phyloP scores from a whole-genome alignment of 2,329 filamentous ascomycete species.

The Paraphoma chrysanthemicola region DNA sequence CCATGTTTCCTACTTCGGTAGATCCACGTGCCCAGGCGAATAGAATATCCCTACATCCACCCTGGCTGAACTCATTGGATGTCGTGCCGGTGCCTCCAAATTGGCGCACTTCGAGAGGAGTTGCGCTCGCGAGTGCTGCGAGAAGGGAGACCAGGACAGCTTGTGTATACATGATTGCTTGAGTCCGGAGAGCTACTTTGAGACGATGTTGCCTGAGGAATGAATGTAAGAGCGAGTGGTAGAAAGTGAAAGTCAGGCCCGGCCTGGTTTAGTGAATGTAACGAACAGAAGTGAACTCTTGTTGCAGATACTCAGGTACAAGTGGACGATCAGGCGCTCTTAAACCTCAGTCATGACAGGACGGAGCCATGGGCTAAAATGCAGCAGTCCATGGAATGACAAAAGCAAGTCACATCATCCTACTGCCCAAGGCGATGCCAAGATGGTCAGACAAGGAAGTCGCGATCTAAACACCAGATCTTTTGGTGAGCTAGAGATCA shows the following conservation, averaged over 20 bases:
- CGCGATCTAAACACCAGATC: background rate
- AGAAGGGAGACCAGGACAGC: conserved; percentile 29
- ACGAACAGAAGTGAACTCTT: background rate
- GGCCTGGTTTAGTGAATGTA: background rate
- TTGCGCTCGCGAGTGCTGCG: conserved; percentile 25
- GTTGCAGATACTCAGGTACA: background rate
- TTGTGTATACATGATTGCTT: conserved; percentile 34
- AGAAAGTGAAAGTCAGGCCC: background rate
- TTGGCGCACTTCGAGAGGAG: conserved; percentile 35
- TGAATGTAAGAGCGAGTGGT: background rate
- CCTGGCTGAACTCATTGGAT: conserved; percentile 49
- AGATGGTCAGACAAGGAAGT: background rate
- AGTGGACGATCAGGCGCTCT: background rate
- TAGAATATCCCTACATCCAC: conserved; percentile 52
- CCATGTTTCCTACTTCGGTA: conserved; percentile 58
- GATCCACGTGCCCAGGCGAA: conserved; percentile 60
- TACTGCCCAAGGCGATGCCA: conserved; percentile 4
- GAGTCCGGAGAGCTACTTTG: background rate
- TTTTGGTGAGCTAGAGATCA: background rate
- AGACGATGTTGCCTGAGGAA: background rate
- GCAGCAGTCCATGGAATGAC: background rate
- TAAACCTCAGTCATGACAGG: background rate
- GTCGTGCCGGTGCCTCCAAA: conserved; percentile 28
- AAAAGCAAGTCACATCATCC: background rate
- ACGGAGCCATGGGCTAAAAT: background rate